Evolutionary conservation across 1,139 yeast species (phyloP), one percentile per base, ranked within the genome.

Genomic region (Taphrina wiesneri): DNA sequence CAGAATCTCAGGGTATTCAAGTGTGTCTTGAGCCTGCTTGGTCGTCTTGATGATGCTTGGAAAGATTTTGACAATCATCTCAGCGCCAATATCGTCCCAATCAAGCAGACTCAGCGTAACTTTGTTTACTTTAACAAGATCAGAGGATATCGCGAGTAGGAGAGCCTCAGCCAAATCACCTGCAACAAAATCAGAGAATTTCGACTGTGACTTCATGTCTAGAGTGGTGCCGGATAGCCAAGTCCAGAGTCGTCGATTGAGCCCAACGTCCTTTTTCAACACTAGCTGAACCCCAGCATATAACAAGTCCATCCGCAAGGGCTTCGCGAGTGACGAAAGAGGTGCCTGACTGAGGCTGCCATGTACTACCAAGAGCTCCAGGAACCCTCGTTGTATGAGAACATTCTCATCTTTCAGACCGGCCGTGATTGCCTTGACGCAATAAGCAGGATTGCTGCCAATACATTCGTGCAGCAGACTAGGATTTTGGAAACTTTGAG

Each of bases 191-290:
- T 39, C 26, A 7, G 11, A 6, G 26, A 49, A 51, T 1, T 2
- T 21, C n/a, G 36, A 15, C 4, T 36, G 51, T 32, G 45, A n/a
- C 23, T 21, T 25, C 3, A n/a, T 17, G 13, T 41, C 43, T 13
- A 36, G 39, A 17, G 15, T 46, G 15, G 97, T 95, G 0, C 98
- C 98, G 54, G 92, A 77, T 9, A 93, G 78, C 95, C 97, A 92
- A 70, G 83, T 86, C 97, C 98, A 92, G 32, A 93, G 80, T 71
- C 99, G 82, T 75, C 98, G 81, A 74, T 93, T 95, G 69, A 93
- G 81, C 21, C 97, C 90, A 96, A 93, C 90, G 75, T 93, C 99
- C 71, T 86, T 86, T 53, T 87, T 84, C 63, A 91, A 78, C 0
- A 95, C 82, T 39, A 93, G 88, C 6, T 86, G 79, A 75, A 85